Percentiles rank a stretch among this genome's conserved stretches.
Conservation (phyloP, 495 filamentous ascomycete species). For the Parachaetomium inaequale region DNA sequence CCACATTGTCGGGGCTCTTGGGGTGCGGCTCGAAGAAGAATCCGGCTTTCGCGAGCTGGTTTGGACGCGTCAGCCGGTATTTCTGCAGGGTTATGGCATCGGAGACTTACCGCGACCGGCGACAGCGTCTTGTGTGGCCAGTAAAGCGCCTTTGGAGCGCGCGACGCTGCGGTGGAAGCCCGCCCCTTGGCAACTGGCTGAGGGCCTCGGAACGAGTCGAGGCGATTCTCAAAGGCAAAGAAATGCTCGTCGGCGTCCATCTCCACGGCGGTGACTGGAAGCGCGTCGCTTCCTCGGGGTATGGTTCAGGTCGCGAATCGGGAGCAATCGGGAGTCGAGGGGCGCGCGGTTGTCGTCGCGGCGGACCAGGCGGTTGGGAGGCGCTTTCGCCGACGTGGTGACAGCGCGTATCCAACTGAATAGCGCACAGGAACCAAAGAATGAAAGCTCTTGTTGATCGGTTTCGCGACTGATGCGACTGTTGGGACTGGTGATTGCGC, state of each 20-base stretch:
- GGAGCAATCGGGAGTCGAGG: background rate
- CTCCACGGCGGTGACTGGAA: conserved; percentile 19
- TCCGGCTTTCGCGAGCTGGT: conserved; percentile 79
- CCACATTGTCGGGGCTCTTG: conserved; percentile 76
- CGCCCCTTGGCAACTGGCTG: conserved; percentile 55
- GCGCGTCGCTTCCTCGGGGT: conserved; percentile 5
- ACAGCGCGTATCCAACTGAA: background rate
- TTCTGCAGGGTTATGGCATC: background rate
- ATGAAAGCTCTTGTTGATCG: background rate
- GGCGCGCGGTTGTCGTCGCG: background rate
- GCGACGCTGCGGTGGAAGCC: conserved; percentile 54
- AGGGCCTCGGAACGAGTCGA: conserved; percentile 67
- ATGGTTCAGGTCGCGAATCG: background rate
- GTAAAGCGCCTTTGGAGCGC: conserved; percentile 52
- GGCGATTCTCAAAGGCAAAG: conserved; percentile 64
- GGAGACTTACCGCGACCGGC: conserved; percentile 56
- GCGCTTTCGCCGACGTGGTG: background rate
- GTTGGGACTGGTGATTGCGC: background rate
- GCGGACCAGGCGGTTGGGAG: no score
- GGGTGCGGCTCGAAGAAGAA: conserved; percentile 80
- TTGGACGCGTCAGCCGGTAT: conserved; percentile 14
- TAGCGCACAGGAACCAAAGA: background rate
- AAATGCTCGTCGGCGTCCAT: conserved; percentile 36
- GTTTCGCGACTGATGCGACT: background rate
- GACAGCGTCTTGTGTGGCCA: conserved; percentile 74